Evolutionary conservation across 192 early-diverging fungal species (phyloP).

Genomic region (Coemansia sp.): DNA sequence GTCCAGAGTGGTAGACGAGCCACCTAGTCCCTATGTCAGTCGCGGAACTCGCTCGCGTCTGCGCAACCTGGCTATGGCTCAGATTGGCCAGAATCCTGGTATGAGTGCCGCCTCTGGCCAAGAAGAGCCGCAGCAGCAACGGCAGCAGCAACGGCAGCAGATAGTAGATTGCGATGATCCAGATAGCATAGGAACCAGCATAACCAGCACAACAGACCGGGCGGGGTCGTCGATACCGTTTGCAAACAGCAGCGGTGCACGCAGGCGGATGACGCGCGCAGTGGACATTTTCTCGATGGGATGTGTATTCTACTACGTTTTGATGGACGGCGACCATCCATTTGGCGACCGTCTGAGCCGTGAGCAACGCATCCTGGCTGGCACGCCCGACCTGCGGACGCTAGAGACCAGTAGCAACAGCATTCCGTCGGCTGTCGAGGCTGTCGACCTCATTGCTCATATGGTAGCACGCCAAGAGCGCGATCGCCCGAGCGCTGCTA

Average conservation of each 20-base stretch:
- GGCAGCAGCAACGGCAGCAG: slow-evolving; percentile 14
- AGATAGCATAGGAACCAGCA: slow-evolving; percentile 26
- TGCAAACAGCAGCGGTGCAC: slow-evolving; percentile 9
- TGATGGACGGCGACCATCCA: slow-evolving; percentile 88
- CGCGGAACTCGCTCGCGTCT: slow-evolving; percentile 46
- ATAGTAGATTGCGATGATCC: slow-evolving; percentile 23
- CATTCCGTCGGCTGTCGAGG: slow-evolving; percentile 70
- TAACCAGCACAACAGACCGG: slow-evolving; percentile 16
- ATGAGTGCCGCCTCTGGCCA: not conserved
- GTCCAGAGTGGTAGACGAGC: slow-evolving; percentile 18
- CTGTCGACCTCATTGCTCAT: slow-evolving; percentile 83
- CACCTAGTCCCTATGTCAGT: slow-evolving; percentile 47
- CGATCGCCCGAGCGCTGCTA: slow-evolving; percentile 77
- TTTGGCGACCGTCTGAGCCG: slow-evolving; percentile 91
- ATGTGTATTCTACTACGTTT: slow-evolving; percentile 92
- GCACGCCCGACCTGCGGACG: slow-evolving; percentile 68
- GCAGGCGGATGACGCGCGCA: slow-evolving; percentile 69
- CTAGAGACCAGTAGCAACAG: slow-evolving; percentile 62
- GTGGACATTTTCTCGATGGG: slow-evolving; percentile 97
- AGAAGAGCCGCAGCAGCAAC: not conserved
- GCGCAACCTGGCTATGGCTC: slow-evolving; percentile 26
- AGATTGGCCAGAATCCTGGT: slow-evolving; percentile 2
- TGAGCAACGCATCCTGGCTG: slow-evolving; percentile 86
- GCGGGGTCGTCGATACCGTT: slow-evolving; percentile 13
- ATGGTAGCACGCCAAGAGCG: slow-evolving; percentile 82